Base-by-base conservation (phyloP, 1,284 basidiomycete genomes). In the Naganishia cerealis region DNA sequence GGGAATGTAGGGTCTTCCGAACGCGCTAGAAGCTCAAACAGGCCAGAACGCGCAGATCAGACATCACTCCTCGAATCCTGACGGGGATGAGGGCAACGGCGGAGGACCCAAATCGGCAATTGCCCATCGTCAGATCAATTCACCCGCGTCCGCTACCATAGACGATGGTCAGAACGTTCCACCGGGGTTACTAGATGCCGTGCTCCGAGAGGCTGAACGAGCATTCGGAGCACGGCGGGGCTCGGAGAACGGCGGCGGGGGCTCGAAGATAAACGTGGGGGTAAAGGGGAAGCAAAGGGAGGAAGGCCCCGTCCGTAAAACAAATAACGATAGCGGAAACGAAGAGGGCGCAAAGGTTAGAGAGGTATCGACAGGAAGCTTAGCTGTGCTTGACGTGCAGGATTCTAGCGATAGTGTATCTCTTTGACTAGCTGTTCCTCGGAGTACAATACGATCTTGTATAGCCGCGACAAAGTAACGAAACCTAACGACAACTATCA, bases 141-240 rank as follows among this genome's bases (percentile, higher is more conserved):
- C n/a, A 24, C n/a, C 21, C 21, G 24, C n/a, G 21, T 24, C 7
- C 2, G 46, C 21, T 3, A 50, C 46, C 21, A 21, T n/a, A 50
- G n/a, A 50, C 21, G 46, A 50, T 33, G 29, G 2, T 50, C 46
- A 50, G n/a, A 42, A 38, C 16, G 12, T 63, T 24, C 39, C 61
- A 1, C 36, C 61, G 2, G 50, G 38, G 0, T n/a, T 63, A 12
- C 50, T 63, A 9, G 50, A 63, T 39, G 61, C 61, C 10, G 61
- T 63, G n/a, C 24, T 63, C 8, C 61, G 61, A 39, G 61, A 63
- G 24, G 61, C 61, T 6, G 61, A 63, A 52, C 61, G 61, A 8
- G 42, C 10, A 46, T 42, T 63, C n/a, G 50, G 61, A 18, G 9
- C 26, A 33, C 16, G 18, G 55, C 18, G 16, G 5, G 29, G 24